A percentile compares a stretch with the other conserved stretches of the same genome.
Conservation (phyloP, 768 basidiomycete genomes). For the Strobilomyces echinocephalus region DNA sequence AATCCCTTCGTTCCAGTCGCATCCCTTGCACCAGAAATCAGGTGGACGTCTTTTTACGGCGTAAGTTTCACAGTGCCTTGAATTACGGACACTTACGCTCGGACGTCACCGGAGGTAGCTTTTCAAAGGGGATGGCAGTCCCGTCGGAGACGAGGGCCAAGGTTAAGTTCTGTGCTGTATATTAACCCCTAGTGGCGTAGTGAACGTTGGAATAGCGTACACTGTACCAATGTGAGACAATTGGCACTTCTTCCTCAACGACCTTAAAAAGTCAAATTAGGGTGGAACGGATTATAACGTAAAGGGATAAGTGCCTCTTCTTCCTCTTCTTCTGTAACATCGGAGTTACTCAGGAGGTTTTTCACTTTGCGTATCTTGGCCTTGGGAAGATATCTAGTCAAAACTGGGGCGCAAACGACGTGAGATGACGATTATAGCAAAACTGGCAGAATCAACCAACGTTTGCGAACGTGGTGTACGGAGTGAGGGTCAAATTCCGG, state of each 20-base stretch:
- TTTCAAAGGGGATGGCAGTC: constrained; percentile 45
- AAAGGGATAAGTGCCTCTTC: constrained; percentile 27
- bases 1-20: constrained; percentile 58
- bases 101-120: constrained; percentile 53
- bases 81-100: constrained; percentile 48
- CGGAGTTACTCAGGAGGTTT: constrained; percentile 57
- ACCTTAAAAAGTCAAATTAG: constrained; percentile 17
- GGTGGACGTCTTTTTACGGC: constrained; percentile 52
- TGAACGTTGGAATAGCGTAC: constrained; percentile 34
- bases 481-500: constrained; percentile 47
- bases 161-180: constrained; percentile 66
- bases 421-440: constrained; percentile 1
- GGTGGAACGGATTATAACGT: constrained; percentile 2
- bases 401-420: constrained; percentile 41
- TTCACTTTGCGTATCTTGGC: constrained; percentile 75
- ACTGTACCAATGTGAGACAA: constrained; percentile 81
- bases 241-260: constrained; percentile 45
- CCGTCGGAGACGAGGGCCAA: constrained; percentile 77
- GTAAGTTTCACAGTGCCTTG: constrained; percentile 6
- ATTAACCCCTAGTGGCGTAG: constrained; percentile 6
- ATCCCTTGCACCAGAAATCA: constrained; percentile 59
- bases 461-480: constrained; percentile 70
- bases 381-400: constrained; percentile 81
- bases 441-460: constrained; percentile 39
- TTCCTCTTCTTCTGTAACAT: constrained; percentile 44